Percentiles rank a stretch among this genome's conserved stretches.
phyloP scores from a whole-genome alignment of 1,284 basidiomycete species.

The Mycena sp. region DNA sequence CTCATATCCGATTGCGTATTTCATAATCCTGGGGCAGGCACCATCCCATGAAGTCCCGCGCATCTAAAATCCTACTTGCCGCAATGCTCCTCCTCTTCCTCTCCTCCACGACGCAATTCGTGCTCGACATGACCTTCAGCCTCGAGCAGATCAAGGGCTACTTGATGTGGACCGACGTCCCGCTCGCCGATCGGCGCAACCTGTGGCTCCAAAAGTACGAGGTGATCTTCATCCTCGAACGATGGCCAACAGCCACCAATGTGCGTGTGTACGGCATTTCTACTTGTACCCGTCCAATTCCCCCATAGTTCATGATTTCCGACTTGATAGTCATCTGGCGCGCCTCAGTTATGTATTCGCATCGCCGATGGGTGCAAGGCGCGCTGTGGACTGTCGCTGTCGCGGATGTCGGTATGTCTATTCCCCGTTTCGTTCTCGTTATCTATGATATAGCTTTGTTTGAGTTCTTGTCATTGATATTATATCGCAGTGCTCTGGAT shows the following conservation, averaged over 20 bases:
- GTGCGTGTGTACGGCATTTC: neutral
- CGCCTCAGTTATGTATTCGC: neutral
- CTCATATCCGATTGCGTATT: neutral
- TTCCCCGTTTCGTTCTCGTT: neutral
- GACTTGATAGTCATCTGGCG: conserved; percentile 20
- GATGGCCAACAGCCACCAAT: neutral
- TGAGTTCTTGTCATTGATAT: neutral
- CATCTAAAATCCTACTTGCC: neutral
- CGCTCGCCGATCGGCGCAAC: neutral
- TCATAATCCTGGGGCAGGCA: neutral
- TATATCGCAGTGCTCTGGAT: conserved; percentile 3
- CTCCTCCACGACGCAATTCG: conserved; percentile 13
- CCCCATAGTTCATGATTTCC: conserved; percentile 12
- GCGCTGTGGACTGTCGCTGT: neutral
- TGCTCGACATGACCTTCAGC: neutral
- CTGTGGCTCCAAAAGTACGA: neutral
- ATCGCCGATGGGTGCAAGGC: neutral
- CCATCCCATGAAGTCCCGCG: neutral
- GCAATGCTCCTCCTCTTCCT: conserved; percentile 15
- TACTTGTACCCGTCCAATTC: neutral
- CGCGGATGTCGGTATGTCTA: neutral
- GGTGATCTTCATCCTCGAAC: neutral
- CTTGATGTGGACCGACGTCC: conserved; percentile 7
- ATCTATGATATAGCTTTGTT: neutral
- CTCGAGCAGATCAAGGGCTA: conserved; percentile 3